Conservation (phyloP, 2,329 filamentous ascomycete species). For the Epichloe brachyelytri region DNA sequence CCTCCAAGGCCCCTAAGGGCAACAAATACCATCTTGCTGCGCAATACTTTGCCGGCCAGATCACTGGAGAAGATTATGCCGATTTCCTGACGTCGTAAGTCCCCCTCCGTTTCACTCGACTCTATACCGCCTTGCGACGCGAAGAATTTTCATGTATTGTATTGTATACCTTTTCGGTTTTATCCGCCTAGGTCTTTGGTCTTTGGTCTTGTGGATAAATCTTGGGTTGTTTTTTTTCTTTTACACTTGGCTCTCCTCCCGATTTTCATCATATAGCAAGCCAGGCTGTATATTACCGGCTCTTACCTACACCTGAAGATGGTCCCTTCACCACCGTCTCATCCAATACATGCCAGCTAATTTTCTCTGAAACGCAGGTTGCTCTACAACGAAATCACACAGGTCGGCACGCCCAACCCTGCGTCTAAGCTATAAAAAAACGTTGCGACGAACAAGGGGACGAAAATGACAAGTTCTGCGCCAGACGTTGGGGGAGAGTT, state of each 20-base stretch:
- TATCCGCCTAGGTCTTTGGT: too few relatives aligned
- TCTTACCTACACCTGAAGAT: not conserved
- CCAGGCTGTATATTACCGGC: not conserved
- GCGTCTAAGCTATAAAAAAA: slow-evolving; percentile 48
- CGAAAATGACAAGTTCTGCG: not conserved
- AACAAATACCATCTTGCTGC: slow-evolving; percentile 88
- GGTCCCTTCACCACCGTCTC: not conserved
- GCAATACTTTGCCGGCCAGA: slow-evolving; percentile 84
- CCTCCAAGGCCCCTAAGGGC: slow-evolving; percentile 63
- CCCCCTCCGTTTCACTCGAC: not conserved
- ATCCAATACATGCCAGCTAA: not conserved
- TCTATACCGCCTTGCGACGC: too few relatives aligned
- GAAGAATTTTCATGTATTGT: too few relatives aligned
- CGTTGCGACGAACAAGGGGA: too few relatives aligned
- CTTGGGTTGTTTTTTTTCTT: not conserved
- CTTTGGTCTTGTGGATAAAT: too few relatives aligned
- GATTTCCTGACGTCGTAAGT: slow-evolving; percentile 82
- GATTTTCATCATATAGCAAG: too few relatives aligned
- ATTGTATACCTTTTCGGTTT: too few relatives aligned
- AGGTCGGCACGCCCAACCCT: slow-evolving; percentile 46
- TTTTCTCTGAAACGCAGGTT: slow-evolving; percentile 37
- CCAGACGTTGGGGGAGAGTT: not conserved
- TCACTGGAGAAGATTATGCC: slow-evolving; percentile 94
- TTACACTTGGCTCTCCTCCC: not conserved
- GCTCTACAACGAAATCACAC: slow-evolving; percentile 79